Conservation (phyloP, 768 basidiomycete species). For the Boletus tylopilopsis region DNA sequence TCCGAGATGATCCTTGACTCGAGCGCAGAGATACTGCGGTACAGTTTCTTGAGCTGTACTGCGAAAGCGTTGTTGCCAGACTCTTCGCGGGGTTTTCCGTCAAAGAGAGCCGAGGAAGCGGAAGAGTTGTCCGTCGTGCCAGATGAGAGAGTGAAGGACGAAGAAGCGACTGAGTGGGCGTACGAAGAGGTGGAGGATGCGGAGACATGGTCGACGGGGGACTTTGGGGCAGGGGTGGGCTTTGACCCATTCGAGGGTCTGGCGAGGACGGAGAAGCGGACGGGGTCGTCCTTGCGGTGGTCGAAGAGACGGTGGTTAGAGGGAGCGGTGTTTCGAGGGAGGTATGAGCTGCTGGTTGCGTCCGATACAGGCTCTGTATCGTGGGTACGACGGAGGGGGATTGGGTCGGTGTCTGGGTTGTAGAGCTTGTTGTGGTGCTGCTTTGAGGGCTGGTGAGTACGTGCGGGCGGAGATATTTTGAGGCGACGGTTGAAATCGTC, state of each 20-base stretch:
- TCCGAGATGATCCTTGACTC: slow-evolving; percentile 72
- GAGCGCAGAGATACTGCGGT: slow-evolving; percentile 75
- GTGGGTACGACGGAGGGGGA: slow-evolving; percentile 55
- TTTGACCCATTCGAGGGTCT: slow-evolving; percentile 42
- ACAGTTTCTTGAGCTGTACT: slow-evolving; percentile 72
- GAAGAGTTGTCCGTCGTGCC: slow-evolving; percentile 73
- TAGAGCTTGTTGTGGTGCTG: slow-evolving; percentile 50
- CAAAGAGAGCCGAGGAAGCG: slow-evolving; percentile 66
- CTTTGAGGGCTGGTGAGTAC: slow-evolving; percentile 32
- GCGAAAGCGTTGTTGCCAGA: slow-evolving; percentile 67
- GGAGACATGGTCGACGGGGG: slow-evolving; percentile 67
- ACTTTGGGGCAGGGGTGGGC: slow-evolving; percentile 52
- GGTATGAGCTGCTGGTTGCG: slow-evolving; percentile 47
- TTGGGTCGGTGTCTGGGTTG: slow-evolving; percentile 69
- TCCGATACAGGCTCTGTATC: slow-evolving; percentile 69
- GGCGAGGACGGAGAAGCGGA: slow-evolving; percentile 69
- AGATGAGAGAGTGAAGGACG: slow-evolving; percentile 70
- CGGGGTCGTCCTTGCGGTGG: slow-evolving; percentile 86
- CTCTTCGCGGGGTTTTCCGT: slow-evolving; percentile 49
- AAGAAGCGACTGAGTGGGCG: slow-evolving; percentile 63
- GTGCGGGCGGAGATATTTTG: slow-evolving; percentile 57
- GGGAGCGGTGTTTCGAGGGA: slow-evolving; percentile 27
- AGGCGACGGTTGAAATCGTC: slow-evolving; percentile 72
- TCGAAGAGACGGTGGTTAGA: slow-evolving; percentile 72
- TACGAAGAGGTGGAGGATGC: slow-evolving; percentile 76